Evolutionary conservation across 148 eudicot species (phyloP), one percentile per base, ranked within the genome.

Genomic region (Rhododendron simsii): DNA sequence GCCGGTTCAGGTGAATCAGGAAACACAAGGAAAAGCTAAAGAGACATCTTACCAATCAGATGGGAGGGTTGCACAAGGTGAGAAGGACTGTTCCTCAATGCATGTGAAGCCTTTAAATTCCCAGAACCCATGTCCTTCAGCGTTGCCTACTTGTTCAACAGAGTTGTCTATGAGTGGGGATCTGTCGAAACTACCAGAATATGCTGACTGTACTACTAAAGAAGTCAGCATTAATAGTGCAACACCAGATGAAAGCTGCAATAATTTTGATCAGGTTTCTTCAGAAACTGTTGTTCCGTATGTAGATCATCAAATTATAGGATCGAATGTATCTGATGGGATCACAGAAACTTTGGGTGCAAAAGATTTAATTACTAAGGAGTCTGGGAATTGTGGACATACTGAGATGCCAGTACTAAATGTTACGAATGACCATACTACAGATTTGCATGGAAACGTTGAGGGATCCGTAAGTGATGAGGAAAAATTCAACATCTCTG

Each of bases 391-490:
- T 13, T 50, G 83, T 37, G 20, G 23, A 74, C 51, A 71, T 13
- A 71, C 7, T 71, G 39, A 12, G 20, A 71, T 33, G 76, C 18
- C 39, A 14, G 39, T 41, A 71, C 21, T 71, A 80, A 44, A 78
- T 84, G 45, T 28, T 26, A 28, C 63, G 30, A 77, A 41, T 41
- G 87, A 85, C 12, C 45, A 45, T 51, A 15, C 61, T 1, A 35
- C 7, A 53, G 73, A 65, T 82, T 26, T 45, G 50, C 47, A 48
- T 45, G 75, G 75, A 50, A 78, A 44, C 33, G 48, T 73, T 63
- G 87, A 88, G 80, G 84, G 76, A 63, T 67, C 81, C 6, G 87
- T 48, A 33, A 90, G 88, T 88, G 89, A 79, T 81, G 86, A 87
- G 65, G 90, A 85, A 75, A 88, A 87, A 65, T 80, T 83, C 15